These are phyloP conservation scores for Cryptosporidium ryanae DNA, from an alignment of 169 alveolate species.

Conservation along the genomic window DNA sequence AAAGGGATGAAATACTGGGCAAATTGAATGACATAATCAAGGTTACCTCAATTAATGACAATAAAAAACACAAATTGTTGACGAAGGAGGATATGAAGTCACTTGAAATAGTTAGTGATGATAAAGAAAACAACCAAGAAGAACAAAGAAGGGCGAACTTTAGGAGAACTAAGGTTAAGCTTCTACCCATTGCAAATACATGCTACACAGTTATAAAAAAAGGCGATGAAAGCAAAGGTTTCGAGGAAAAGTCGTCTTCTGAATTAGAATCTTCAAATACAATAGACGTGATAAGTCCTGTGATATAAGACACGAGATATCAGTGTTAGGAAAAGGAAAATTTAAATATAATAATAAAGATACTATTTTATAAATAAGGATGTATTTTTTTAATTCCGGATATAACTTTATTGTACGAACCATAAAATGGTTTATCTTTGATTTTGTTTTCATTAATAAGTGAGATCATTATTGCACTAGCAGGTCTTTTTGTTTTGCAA, in stretches of 20 bases:
- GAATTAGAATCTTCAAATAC: neutral
- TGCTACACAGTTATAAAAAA: conserved; percentile 48
- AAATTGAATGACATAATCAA: conserved; percentile 22
- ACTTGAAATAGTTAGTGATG: neutral
- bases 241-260: neutral
- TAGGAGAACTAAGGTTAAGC: conserved; percentile 30
- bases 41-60: conserved; percentile 6
- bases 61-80: neutral
- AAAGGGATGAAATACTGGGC: conserved; percentile 23
- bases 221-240: neutral
- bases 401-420: conserved; percentile 44
- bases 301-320: too few relatives aligned
- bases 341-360: neutral
- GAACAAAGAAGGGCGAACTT: conserved; percentile 13
- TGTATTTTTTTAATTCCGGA: conserved; percentile 60
- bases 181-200: conserved; percentile 42
- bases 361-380: conserved; percentile 26
- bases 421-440: conserved; percentile 64
- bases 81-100: neutral
- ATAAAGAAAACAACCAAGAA: neutral
- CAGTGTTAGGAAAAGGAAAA: conserved; percentile 9
- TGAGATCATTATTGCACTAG: conserved; percentile 90
- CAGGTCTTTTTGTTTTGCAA: conserved; percentile 94
- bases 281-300: neutral
- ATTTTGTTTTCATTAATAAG: conserved; percentile 13